Evolutionary conservation across 495 filamentous ascomycete genomes (phyloP), one percentile per base, ranked within the genome.

Genomic region (Trichoderma erinaceum): DNA sequence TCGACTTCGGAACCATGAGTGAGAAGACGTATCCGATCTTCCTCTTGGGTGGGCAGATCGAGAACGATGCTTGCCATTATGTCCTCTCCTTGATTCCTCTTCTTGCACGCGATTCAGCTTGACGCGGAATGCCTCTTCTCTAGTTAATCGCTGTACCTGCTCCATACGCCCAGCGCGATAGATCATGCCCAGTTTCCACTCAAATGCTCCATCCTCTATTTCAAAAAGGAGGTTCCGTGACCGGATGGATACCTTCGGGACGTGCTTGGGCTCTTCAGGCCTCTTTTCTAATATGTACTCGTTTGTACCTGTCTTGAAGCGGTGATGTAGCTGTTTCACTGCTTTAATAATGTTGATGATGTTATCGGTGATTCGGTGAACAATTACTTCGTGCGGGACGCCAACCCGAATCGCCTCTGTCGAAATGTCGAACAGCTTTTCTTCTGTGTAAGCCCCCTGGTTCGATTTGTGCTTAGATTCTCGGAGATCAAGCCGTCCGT

Each of bases 201-300:
- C 95, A 73, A 99, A 99, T 1, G 91, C 89, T 65, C 95, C 92
- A 76, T 99, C 95, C 77, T 99, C 95, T 63, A 99, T 80, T 69
- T 97, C 92, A 68, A 98, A 92, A 27, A 97, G 78, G 12, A 98
- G 75, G 0, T 88, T 90, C 74, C 90, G 92, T 64, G 88, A 90
- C 61, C 92, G 86, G 2, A 99, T 63, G 0, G 92, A 92, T 15
- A 98, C 78, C 72, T 88, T 92, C 8, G 95, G 96, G 5, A 98
- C 86, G 52, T 85, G 84, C 74, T 93, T 97, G 1, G 96, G 92
- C 10, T 83, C 87, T 76, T 97, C 91, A 0, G 95, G 90, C 23
- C 83, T 80, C 77, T 94, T 94, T 3, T 89, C 87, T 11, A 95
- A 84, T 10, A 93, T 86, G 75, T 97, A 93, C 66, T 97, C 93